Percentiles rank a stretch among this genome's conserved stretches.
These are phyloP conservation scores for Dactylonectria macrodidyma DNA, from an alignment of 2,329 filamentous ascomycete species.

Conservation along the genomic window DNA sequence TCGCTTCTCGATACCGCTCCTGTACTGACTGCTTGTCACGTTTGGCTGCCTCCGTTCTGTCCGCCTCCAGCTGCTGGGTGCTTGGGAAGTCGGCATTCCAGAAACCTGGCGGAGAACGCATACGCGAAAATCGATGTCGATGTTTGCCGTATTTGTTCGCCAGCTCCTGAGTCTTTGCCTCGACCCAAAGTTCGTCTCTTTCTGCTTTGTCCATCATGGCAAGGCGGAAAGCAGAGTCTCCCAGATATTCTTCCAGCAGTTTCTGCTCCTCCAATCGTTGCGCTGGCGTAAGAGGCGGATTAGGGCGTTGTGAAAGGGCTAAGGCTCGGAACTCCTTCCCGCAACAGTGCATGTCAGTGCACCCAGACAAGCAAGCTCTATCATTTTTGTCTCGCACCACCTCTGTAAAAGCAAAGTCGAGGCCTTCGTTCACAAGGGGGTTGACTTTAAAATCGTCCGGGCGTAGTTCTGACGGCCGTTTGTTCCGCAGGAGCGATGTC, in stretches of 20 bases:
- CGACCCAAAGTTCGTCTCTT: constrained; percentile 76
- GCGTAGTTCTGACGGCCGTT: constrained; percentile 69
- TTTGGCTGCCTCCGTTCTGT: constrained; percentile 76
- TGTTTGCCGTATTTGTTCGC: constrained; percentile 85
- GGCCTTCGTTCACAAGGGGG: constrained; percentile 77
- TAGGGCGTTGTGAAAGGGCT: constrained; percentile 67
- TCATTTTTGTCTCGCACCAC: constrained; percentile 80
- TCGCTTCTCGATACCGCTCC: constrained; percentile 85
- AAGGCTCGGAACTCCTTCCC: constrained; percentile 79
- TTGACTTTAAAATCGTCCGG: constrained; percentile 88
- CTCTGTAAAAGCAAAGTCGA: constrained; percentile 81
- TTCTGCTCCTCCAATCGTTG: constrained; percentile 61
- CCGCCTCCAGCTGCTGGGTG: constrained; percentile 83
- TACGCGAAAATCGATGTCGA: constrained; percentile 79
- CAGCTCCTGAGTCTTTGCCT: constrained; percentile 81
- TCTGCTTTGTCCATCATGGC: constrained; percentile 72
- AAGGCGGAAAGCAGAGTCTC: constrained; percentile 71
- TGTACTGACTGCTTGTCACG: constrained; percentile 76
- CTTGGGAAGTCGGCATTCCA: constrained; percentile 92
- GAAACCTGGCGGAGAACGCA: constrained; percentile 85
- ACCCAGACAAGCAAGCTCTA: constrained; percentile 80
- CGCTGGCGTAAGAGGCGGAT: constrained; percentile 53
- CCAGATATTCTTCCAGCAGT: constrained; percentile 71
- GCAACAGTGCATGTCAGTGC: constrained; percentile 83
- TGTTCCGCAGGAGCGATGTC: constrained; percentile 66